A percentile compares a stretch with the other conserved stretches of the same genome.
phyloP scores from a whole-genome alignment of 768 basidiomycete genomes.

The Cystobasidium ongulense region DNA sequence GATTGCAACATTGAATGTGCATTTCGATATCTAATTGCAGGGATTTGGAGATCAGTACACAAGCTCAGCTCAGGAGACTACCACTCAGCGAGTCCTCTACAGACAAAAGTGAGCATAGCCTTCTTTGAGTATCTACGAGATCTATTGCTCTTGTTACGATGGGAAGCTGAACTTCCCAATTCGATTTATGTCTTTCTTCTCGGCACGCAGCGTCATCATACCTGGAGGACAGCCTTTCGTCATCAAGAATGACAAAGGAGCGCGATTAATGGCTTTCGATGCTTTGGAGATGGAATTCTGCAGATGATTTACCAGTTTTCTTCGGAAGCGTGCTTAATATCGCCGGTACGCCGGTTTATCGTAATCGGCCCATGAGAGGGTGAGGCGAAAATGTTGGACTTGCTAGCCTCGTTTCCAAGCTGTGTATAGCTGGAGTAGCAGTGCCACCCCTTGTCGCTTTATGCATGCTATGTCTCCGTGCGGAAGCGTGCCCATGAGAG shows the following conservation, averaged over 20 bases:
- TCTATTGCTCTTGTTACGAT: background rate
- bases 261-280: background rate
- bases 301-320: background rate
- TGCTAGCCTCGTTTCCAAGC: too few relatives aligned
- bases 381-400: too few relatives aligned
- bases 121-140: background rate
- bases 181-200: background rate
- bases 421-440: too few relatives aligned
- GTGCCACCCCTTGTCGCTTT: too few relatives aligned
- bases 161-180: background rate
- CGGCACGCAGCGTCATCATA: background rate
- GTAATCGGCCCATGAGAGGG: too few relatives aligned
- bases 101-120: background rate
- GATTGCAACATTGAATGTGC: background rate
- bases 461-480: too few relatives aligned
- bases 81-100: background rate
- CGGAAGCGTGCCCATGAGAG: too few relatives aligned
- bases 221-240: background rate
- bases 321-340: too few relatives aligned
- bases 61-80: background rate
- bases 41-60: background rate
- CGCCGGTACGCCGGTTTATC: too few relatives aligned
- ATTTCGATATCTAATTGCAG: background rate
- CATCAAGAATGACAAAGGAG: conserved; percentile 7
- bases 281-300: background rate